phyloP scores from a whole-genome alignment of 2,329 filamentous ascomycete genomes.

The Colletotrichum tropicicola region DNA sequence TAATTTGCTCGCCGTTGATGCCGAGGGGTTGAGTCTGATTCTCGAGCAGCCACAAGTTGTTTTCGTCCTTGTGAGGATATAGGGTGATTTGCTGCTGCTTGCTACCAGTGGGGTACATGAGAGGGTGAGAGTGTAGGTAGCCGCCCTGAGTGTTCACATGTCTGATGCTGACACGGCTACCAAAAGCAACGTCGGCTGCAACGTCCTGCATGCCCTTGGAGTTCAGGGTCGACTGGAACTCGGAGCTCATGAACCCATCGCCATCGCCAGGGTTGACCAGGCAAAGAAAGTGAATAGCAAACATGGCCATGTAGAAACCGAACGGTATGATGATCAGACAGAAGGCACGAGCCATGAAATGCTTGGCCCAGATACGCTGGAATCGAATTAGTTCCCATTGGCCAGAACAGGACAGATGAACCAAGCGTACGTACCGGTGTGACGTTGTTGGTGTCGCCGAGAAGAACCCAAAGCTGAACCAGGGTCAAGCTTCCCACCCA shows the following conservation, averaged over 20 bases:
- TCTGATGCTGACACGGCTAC: conserved; percentile 85
- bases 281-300: conserved; percentile 94
- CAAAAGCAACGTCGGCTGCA: conserved; percentile 89
- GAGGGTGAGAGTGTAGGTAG: conserved; percentile 93
- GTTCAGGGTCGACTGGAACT: conserved; percentile 98
- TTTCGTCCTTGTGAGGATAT: conserved; percentile 98
- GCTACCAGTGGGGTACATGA: conserved; percentile 98
- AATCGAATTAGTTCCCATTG: conserved; percentile 26
- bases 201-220: conserved; percentile 97
- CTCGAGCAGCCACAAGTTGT: conserved; percentile 94
- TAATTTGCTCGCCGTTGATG: conserved; percentile 77
- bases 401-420: neutral
- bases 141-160: conserved; percentile 98
- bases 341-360: conserved; percentile 90
- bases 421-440: conserved; percentile 66
- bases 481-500: conserved; percentile 95
- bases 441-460: conserved; percentile 88
- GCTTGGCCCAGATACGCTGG: conserved; percentile 86
- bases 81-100: conserved; percentile 99
- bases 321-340: conserved; percentile 90
- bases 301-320: conserved; percentile 96
- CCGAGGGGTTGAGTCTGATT: conserved; percentile 94
- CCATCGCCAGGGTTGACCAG: conserved; percentile 95
- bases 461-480: conserved; percentile 92
- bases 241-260: conserved; percentile 99